Evolutionary conservation across 768 basidiomycete genomes (phyloP).

Genomic region (Mycena sanguinolenta): DNA sequence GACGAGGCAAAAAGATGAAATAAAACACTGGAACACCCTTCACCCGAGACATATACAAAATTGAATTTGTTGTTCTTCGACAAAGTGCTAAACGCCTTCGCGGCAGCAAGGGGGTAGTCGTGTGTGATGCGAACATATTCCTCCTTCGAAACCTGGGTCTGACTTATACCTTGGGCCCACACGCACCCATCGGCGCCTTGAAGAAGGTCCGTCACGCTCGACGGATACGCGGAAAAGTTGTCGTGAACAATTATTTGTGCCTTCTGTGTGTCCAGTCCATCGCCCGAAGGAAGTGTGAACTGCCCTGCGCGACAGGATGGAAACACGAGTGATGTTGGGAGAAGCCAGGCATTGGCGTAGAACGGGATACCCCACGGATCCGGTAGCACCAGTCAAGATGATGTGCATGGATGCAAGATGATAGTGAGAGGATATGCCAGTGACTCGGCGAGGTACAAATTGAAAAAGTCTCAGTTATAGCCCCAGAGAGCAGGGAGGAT

Average conservation of each 20-base stretch:
- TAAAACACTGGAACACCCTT: constrained; percentile 28
- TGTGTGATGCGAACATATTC: constrained; percentile 45
- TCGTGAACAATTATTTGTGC: constrained; percentile 42
- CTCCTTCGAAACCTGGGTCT: constrained; percentile 41
- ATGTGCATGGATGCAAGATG: constrained; percentile 43
- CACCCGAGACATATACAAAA: constrained; percentile 47
- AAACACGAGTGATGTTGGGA: constrained; percentile 41
- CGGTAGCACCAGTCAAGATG: constrained; percentile 43
- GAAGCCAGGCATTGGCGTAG: constrained; percentile 41
- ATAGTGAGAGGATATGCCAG: not conserved
- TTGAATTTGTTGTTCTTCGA: constrained; percentile 45
- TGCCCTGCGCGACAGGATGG: constrained; percentile 44
- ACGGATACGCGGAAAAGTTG: constrained; percentile 40
- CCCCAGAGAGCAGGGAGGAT: too few species aligned
- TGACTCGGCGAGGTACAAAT: too few species aligned
- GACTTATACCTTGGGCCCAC: constrained; percentile 46
- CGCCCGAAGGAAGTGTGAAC: constrained; percentile 21
- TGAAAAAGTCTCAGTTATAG: too few species aligned
- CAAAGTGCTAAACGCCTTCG: constrained; percentile 38
- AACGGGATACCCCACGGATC: constrained; percentile 40
- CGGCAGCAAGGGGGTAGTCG: constrained; percentile 45
- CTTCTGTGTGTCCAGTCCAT: constrained; percentile 38
- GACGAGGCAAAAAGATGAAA: not conserved
- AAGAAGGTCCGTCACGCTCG: constrained; percentile 24
- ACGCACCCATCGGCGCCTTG: constrained; percentile 43